Conservation (phyloP, 768 basidiomycete species). For the Tricholoma matsutake region DNA sequence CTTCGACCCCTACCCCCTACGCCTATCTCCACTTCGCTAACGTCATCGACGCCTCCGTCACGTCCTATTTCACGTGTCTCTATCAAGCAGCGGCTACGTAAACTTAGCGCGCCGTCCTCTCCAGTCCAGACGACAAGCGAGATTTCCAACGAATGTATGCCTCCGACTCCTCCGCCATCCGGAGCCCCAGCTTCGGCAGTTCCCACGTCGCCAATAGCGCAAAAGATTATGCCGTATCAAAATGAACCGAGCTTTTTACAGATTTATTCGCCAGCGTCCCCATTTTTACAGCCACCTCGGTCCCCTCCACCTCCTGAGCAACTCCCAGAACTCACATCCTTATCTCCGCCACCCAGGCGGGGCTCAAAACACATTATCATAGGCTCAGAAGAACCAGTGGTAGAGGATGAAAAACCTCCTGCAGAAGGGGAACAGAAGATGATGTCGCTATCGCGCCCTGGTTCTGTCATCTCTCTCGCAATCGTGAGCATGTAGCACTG, state of each 20-base stretch:
- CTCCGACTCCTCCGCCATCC: background rate
- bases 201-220: constrained; percentile 46
- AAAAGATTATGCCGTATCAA: constrained; percentile 50
- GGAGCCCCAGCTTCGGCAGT: background rate
- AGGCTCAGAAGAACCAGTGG: constrained; percentile 21
- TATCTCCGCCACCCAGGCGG: constrained; percentile 64
- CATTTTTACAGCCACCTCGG: constrained; percentile 29
- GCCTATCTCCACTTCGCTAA: constrained; percentile 15
- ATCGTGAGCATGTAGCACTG: constrained; percentile 38
- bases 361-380: constrained; percentile 48
- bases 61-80: constrained; percentile 37
- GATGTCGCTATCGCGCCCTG: constrained; percentile 44
- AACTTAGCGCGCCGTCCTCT: constrained; percentile 57
- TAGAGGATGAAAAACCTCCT: constrained; percentile 25
- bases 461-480: constrained; percentile 53
- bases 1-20: constrained; percentile 17
- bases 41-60: constrained; percentile 42
- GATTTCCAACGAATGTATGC: background rate
- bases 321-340: constrained; percentile 40
- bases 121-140: background rate
- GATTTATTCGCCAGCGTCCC: constrained; percentile 45
- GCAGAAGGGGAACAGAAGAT: constrained; percentile 29
- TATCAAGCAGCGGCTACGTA: constrained; percentile 62
- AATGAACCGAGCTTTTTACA: constrained; percentile 64
- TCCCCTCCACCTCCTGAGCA: constrained; percentile 22